phyloP scores from a whole-genome alignment of 139 green algal species.

The Closterium sp. region DNA sequence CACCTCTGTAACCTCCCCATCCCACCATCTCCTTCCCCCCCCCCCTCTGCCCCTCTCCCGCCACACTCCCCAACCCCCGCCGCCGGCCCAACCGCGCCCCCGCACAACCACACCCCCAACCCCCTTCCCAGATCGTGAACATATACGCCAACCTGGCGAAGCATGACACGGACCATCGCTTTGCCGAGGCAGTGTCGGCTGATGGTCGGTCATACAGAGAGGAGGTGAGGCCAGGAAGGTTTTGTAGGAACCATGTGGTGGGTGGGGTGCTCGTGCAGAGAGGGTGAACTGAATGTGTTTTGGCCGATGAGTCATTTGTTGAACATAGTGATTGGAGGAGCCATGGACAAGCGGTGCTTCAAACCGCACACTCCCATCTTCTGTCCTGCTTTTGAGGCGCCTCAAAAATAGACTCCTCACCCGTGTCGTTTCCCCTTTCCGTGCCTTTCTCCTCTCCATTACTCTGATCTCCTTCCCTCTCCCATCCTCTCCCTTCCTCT shows the following conservation, averaged over 20 bases:
- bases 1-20: not conserved
- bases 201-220: constrained; percentile 79
- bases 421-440: no score
- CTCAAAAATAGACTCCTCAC: not conserved
- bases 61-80: not conserved
- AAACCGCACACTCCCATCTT: not conserved
- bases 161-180: constrained; percentile 63
- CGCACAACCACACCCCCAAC: not conserved
- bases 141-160: constrained; percentile 84
- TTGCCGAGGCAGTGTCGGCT: constrained; percentile 71
- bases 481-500: not conserved
- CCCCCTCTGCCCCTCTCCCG: not conserved
- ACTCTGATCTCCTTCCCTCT: not conserved
- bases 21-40: not conserved
- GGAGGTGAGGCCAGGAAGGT: constrained; percentile 50
- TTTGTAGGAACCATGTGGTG: no score
- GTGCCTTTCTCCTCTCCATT: not conserved
- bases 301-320: no score
- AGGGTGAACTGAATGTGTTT: no score
- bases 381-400: not conserved
- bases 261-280: not conserved
- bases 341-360: not conserved
- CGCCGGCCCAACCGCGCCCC: not conserved
- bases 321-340: not conserved
- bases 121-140: constrained; percentile 44